Evolutionary conservation across 371 early-diverging fungal species (phyloP).

Genomic region (Rhizopus microsporus): DNA sequence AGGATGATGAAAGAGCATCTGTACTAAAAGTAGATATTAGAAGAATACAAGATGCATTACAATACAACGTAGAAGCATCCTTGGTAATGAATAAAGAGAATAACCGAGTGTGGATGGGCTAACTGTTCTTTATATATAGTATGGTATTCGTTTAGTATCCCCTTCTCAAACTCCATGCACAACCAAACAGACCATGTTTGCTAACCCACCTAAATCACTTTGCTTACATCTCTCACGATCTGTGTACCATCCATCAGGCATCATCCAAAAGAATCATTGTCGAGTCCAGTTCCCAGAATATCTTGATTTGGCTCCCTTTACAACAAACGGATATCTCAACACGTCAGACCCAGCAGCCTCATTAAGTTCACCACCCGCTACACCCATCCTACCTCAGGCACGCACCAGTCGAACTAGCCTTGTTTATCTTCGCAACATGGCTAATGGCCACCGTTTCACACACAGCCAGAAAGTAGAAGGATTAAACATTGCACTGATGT

Average conservation of each 20-base stretch:
- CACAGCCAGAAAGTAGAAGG: conserved; percentile 29
- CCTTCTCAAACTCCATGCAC: conserved; percentile 40
- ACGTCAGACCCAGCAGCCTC: conserved; percentile 43
- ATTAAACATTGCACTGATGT: conserved; percentile 33
- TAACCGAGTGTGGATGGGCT: not conserved
- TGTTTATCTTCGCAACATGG: conserved; percentile 53
- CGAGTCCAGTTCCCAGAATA: conserved; percentile 59
- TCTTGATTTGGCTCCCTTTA: conserved; percentile 68
- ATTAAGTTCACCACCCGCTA: conserved; percentile 36
- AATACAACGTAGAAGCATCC: conserved; percentile 38
- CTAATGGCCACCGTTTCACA: conserved; percentile 41
- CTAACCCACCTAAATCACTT: conserved; percentile 63
- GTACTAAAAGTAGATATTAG: conserved; percentile 31
- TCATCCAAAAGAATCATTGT: conserved; percentile 68
- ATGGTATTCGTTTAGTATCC: conserved; percentile 33
- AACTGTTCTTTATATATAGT: conserved; percentile 27
- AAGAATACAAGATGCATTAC: conserved; percentile 36
- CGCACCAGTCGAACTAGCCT: conserved; percentile 45
- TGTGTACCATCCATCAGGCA: conserved; percentile 65
- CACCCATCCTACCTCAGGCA: conserved; percentile 27
- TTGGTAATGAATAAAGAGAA: conserved; percentile 21
- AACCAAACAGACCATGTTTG: conserved; percentile 66
- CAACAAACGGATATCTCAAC: conserved; percentile 58
- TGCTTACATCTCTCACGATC: conserved; percentile 78
- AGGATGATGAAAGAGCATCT: conserved; percentile 16